phyloP scores from a whole-genome alignment of 116 monocot species.

The Cymodocea nodosa region DNA sequence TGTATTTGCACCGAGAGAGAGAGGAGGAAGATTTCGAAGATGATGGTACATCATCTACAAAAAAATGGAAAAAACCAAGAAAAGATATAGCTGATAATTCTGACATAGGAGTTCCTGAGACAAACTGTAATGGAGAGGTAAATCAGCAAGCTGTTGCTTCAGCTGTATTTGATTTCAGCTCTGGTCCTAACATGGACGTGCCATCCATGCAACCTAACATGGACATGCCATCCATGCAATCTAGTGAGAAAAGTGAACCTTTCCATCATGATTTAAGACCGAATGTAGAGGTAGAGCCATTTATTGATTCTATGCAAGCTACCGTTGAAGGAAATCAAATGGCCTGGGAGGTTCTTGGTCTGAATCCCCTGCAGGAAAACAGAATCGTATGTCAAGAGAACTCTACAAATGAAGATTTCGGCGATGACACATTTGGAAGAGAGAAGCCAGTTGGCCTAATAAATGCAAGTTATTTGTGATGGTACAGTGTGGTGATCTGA shows the following conservation, averaged over 20 bases:
- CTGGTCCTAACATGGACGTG: conserved; percentile 33
- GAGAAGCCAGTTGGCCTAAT: conserved; percentile 32
- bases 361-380: conserved; percentile 29
- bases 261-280: conserved; percentile 36
- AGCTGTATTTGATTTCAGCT: conserved; percentile 37
- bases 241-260: conserved; percentile 17
- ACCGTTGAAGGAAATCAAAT: conserved; percentile 16
- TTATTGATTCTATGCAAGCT: conserved; percentile 22
- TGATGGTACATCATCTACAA: conserved; percentile 95
- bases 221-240: conserved; percentile 19
- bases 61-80: conserved; percentile 92
- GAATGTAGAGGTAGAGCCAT: conserved; percentile 25
- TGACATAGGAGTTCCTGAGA: conserved; percentile 29
- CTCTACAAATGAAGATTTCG: conserved; percentile 63
- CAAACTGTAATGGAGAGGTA: conserved; percentile 13
- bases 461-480: conserved; percentile 26
- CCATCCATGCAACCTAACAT: conserved; percentile 31
- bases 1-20: conserved; percentile 79
- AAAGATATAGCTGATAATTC: conserved; percentile 49
- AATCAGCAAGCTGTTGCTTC: conserved; percentile 21
- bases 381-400: conserved; percentile 68
- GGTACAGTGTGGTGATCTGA: neutral
- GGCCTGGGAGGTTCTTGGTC: conserved; percentile 36
- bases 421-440: conserved; percentile 51
- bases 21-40: conserved; percentile 99